Evolutionary conservation across 2,329 filamentous ascomycete species (phyloP).

Genomic region (Alternaria sp.): DNA sequence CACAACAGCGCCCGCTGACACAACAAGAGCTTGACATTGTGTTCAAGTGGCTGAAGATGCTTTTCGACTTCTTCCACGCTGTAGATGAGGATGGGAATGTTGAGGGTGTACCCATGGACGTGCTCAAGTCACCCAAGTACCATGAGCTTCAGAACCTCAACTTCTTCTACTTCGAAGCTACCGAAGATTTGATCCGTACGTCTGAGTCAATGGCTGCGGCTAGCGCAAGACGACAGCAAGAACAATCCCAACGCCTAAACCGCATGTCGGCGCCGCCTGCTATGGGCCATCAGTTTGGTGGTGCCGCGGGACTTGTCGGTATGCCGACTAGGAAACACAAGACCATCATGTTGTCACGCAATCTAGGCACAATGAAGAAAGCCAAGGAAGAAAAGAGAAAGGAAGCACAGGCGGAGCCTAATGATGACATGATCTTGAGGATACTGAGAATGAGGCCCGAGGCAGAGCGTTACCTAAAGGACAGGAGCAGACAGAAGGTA

Average conservation of each 20-base stretch:
- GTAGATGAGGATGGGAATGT: conserved; percentile 85
- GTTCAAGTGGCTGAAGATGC: conserved; percentile 88
- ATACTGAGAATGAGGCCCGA: conserved; percentile 96
- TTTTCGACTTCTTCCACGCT: conserved; percentile 95
- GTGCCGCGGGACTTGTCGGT: conserved; percentile 66
- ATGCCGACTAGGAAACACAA: conserved; percentile 60
- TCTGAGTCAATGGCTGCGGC: conserved; percentile 94
- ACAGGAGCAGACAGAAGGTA: conserved; percentile 84
- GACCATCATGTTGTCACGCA: conserved; percentile 88
- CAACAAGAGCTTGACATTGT: conserved; percentile 93
- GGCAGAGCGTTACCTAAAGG: conserved; percentile 83
- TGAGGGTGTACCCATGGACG: conserved; percentile 85
- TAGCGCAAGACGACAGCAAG: conserved; percentile 77
- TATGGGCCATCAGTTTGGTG: conserved; percentile 60
- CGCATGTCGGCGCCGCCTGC: conserved; percentile 72
- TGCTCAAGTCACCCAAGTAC: conserved; percentile 97
- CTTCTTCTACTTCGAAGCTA: conserved; percentile 97
- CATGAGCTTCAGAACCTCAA: conserved; percentile 95
- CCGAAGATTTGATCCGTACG: conserved; percentile 89
- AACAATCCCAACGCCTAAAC: conserved; percentile 63
- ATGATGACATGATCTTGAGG: conserved; percentile 95
- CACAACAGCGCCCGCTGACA: conserved; percentile 79
- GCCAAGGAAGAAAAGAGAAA: conserved; percentile 95
- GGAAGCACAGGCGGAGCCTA: conserved; percentile 94
- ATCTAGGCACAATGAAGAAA: conserved; percentile 93